These are phyloP conservation scores for Penicillium freii DNA, from an alignment of 2,329 filamentous ascomycete species.

Conservation along the genomic window DNA sequence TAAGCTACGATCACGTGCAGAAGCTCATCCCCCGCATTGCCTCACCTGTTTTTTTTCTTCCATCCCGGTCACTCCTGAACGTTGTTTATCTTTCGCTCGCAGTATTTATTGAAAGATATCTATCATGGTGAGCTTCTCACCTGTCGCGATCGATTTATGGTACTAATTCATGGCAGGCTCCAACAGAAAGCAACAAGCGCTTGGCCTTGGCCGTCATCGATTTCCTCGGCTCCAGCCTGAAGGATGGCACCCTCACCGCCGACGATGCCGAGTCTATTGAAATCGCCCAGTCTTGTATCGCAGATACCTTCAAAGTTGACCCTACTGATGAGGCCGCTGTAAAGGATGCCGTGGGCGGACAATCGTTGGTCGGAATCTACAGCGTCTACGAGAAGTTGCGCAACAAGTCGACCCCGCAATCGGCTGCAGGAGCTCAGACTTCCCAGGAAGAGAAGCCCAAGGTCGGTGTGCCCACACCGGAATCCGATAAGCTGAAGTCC, in stretches of 20 bases:
- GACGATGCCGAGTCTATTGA: slow-evolving; percentile 95
- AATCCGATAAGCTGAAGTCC: slow-evolving; percentile 84
- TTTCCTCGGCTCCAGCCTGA: slow-evolving; percentile 80
- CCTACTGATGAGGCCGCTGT: slow-evolving; percentile 71
- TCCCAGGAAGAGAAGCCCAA: slow-evolving; percentile 42
- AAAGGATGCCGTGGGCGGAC: slow-evolving; percentile 73
- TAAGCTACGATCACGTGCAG: slow-evolving; percentile 27
- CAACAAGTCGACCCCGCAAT: slow-evolving; percentile 54
- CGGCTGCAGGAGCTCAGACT: slow-evolving; percentile 42
- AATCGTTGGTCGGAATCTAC: slow-evolving; percentile 89
- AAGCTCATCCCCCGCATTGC: slow-evolving; percentile 25
- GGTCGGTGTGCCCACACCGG: slow-evolving; percentile 50
- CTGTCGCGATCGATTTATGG: too few species aligned
- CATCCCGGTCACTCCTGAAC: slow-evolving; percentile 14
- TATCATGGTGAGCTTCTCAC: slow-evolving; percentile 21
- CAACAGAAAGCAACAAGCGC: slow-evolving; percentile 68
- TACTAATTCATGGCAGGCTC: slow-evolving; percentile 32
- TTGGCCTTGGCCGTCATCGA: slow-evolving; percentile 96
- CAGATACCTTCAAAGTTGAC: slow-evolving; percentile 93
- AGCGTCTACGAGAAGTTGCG: slow-evolving; percentile 94
- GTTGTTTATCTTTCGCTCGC: slow-evolving; percentile 3
- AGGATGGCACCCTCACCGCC: slow-evolving; percentile 80
- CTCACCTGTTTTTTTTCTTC: slow-evolving; percentile 4
- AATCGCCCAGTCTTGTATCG: slow-evolving; percentile 89
- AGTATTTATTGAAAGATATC: neutral